Base-by-base conservation (phyloP, 768 basidiomycete species). In the Calocybe indica region DNA sequence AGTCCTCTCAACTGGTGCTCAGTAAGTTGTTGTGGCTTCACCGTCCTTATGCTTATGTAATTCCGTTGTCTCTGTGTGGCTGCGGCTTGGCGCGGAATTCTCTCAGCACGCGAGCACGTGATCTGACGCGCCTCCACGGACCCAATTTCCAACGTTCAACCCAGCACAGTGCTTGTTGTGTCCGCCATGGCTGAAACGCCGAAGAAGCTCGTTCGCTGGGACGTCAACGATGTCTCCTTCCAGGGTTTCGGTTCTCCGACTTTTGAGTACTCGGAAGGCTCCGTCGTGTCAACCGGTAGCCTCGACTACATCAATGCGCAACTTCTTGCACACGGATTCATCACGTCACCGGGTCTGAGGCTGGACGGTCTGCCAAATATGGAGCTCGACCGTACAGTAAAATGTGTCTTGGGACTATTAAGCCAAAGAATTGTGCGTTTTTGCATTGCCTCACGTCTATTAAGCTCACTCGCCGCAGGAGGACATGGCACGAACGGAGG, bases 231-330 rank as follows among this genome's bases (percentile, higher is more conserved):
- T 39, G 54, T 69, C n/a, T 79, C 78, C 0, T 45, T 73, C n/a
- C 67, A 66, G 12, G 57, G 60, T 30, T 61, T 75, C 44, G 66
- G 63, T 32, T 79, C 78, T 13, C 67, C 75, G 6, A 67, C 67
- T 38, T 69, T 71, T 46, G 66, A 73, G 15, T 62, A 70, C 14
- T 75, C 78, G 5, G 63, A 73, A 4, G 73, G 73, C 1, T 75
- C 74, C 0, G 66, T 72, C 39, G 62, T 71, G 29, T 78, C 77
- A 15, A 69, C 79, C 6, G 85, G 85, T 3, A 85, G 76, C 49
- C 62, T 89, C 22, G 83, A 89, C 48, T 91, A 87, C 58, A 74
- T 92, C 58, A 92, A 91, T 58, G 70, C 83, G 13, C 91, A 93
- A 55, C 76, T 93, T 5, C 65, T 88, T 41, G 83, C 90, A 2